Base-by-base conservation (phyloP, 192 early-diverging fungal species). In the Gaertneriomyces semiglobifer region DNA sequence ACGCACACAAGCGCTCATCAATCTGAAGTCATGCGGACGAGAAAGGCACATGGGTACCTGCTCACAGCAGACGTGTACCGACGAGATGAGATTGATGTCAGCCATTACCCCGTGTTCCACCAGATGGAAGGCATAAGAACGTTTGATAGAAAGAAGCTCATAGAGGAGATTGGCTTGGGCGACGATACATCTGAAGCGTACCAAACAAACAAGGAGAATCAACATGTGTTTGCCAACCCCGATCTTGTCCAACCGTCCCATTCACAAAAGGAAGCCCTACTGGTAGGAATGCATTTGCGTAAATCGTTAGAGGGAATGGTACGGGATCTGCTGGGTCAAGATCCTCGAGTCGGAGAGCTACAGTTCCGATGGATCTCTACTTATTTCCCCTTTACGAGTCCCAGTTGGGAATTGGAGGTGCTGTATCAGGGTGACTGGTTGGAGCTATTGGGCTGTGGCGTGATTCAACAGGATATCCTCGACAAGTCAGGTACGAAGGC, bases 51-150 rank as follows among this genome's bases (percentile, higher is more conserved):
- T 5, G 77, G 68, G 0, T 80, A 78, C 59, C 62, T 98, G 19
- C 84, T 97, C n/a, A 91, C 91, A n/a, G 96, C 92, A 5, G 96
- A 98, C 77, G 94, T 97, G 7, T 98, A 97, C 76, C 76, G 96
- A 10, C 84, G 94, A 38, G 96, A 98, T 69, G 96, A 98, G 69
- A 94, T 98, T 63, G 94, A 98, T 67, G 81, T 88, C 5, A 89
- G 84, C 60, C 96, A 98, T 69, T 98, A 97, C 73, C 96, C 96
- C 0, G 92, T 93, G 5, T 98, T 98, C 73, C 96, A 98, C 67
- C 96, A 98, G 73, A 96, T 98, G 88, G 96, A 98, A 66, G 96
- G 93, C 6, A 88, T 94, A 40, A 86, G 89, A 45, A 73, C 85
- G 33, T 91, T 91, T 72, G 74, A 82, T 18, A 66, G 78, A 33